Evolutionary conservation across 768 basidiomycete genomes (phyloP).

Genomic region (Russula sp.): DNA sequence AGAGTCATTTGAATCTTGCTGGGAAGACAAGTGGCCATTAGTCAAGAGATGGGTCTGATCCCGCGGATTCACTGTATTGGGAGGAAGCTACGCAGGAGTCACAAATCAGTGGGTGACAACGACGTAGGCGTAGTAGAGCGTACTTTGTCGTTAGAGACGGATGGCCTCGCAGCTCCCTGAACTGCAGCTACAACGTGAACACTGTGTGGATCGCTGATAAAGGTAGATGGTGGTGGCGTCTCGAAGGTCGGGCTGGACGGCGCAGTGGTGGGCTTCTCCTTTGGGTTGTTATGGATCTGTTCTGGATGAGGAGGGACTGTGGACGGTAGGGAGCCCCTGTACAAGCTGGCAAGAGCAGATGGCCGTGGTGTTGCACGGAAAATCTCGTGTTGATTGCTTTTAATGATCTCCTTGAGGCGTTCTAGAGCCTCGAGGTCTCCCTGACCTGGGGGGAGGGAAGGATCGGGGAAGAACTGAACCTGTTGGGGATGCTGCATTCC

Average conservation of each 20-base stretch:
- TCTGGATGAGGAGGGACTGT: conserved; percentile 40
- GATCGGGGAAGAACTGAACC: conserved; percentile 21
- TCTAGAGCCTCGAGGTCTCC: conserved; percentile 72
- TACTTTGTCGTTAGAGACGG: conserved; percentile 9
- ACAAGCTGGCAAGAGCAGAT: conserved; percentile 58
- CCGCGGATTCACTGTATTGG: not conserved
- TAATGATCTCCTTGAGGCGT: conserved; percentile 70
- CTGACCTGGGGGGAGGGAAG: conserved; percentile 48
- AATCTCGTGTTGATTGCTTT: conserved; percentile 66
- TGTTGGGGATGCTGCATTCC: conserved; percentile 24
- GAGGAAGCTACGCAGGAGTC: not conserved
- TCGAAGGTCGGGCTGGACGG: conserved; percentile 13
- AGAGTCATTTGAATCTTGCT: conserved; percentile 4
- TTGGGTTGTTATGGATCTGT: conserved; percentile 31
- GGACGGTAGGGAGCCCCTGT: conserved; percentile 50
- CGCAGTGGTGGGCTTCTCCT: conserved; percentile 23
- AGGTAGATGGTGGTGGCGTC: conserved; percentile 16
- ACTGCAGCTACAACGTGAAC: not conserved
- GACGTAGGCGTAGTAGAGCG: not conserved
- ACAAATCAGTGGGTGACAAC: not conserved
- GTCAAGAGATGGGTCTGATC: conserved; percentile 6
- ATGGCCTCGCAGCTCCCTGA: not conserved
- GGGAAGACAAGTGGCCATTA: not conserved
- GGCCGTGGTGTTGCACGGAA: conserved; percentile 68
- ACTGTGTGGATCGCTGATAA: conserved; percentile 13